Evolutionary conservation across 306 rosid species (phyloP).

Genomic region (Vicia villosa): DNA sequence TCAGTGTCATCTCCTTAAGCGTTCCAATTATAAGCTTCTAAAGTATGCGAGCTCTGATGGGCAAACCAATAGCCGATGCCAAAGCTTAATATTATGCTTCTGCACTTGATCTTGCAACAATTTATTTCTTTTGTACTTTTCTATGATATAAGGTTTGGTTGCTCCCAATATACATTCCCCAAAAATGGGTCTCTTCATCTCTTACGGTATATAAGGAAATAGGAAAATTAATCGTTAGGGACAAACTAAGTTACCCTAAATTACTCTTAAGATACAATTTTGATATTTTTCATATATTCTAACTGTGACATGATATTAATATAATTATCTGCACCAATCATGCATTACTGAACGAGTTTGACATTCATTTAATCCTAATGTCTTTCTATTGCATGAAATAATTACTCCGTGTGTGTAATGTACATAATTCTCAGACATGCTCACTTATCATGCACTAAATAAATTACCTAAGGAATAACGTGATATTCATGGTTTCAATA

Average conservation of each 20-base stretch:
- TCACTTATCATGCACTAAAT: slow-evolving; percentile 17
- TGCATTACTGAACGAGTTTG: neutral
- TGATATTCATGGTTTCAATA: slow-evolving; percentile 42
- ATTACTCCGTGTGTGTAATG: slow-evolving; percentile 18
- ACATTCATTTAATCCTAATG: neutral
- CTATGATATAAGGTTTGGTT: neutral
- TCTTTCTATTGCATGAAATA: slow-evolving; percentile 5
- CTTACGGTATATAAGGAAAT: neutral
- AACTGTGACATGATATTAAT: neutral
- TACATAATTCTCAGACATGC: neutral
- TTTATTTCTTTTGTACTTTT: neutral
- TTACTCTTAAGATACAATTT: slow-evolving; percentile 3
- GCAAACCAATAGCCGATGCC: neutral
- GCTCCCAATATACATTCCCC: neutral
- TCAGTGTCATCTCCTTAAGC: neutral
- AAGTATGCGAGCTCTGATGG: neutral
- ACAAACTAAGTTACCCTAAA: neutral
- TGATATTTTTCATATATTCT: neutral
- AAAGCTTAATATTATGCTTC: neutral
- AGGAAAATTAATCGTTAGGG: slow-evolving; percentile 11
- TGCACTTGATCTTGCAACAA: neutral
- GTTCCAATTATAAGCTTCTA: neutral
- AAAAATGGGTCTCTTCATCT: neutral
- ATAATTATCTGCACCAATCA: slow-evolving; percentile 12
- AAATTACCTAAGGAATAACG: slow-evolving; percentile 19